Conservation (phyloP, 495 filamentous ascomycete species). For the Lasiosphaeriaceae sp. region DNA sequence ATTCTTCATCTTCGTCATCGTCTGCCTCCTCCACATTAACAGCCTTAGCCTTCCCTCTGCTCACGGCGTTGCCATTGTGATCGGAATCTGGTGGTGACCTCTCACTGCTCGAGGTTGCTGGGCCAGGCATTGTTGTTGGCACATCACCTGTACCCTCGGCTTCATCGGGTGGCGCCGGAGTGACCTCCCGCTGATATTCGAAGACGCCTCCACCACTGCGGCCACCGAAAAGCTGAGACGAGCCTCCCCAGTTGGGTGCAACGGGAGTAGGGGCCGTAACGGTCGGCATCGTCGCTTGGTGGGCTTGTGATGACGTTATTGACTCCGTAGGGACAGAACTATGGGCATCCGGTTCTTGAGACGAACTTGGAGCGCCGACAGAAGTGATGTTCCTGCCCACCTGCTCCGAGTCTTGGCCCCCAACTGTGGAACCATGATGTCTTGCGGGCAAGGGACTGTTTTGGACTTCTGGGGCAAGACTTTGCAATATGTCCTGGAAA, state of each 20-base stretch:
- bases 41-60: slow-evolving; percentile 35
- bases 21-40: slow-evolving; percentile 40
- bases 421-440: neutral
- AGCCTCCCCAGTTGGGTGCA: slow-evolving; percentile 42
- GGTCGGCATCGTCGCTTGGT: slow-evolving; percentile 18
- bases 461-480: slow-evolving; percentile 4
- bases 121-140: slow-evolving; percentile 1
- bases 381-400: neutral
- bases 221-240: slow-evolving; percentile 32
- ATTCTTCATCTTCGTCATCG: slow-evolving; percentile 25
- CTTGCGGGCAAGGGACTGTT: slow-evolving; percentile 4
- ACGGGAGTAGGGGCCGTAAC: slow-evolving; percentile 38
- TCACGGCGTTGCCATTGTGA: slow-evolving; percentile 6
- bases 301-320: neutral
- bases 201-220: slow-evolving; percentile 7
- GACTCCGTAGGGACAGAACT: neutral
- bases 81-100: neutral
- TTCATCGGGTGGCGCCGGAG: slow-evolving; percentile 4
- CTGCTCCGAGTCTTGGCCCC: neutral
- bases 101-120: slow-evolving; percentile 1
- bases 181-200: slow-evolving; percentile 10
- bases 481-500: slow-evolving; percentile 5
- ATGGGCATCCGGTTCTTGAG: neutral
- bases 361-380: neutral
- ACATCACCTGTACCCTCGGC: slow-evolving; percentile 6